Percentiles rank a stretch among this genome's conserved stretches.
phyloP scores from a whole-genome alignment of 768 basidiomycete genomes.

The Gymnopilus junonius region DNA sequence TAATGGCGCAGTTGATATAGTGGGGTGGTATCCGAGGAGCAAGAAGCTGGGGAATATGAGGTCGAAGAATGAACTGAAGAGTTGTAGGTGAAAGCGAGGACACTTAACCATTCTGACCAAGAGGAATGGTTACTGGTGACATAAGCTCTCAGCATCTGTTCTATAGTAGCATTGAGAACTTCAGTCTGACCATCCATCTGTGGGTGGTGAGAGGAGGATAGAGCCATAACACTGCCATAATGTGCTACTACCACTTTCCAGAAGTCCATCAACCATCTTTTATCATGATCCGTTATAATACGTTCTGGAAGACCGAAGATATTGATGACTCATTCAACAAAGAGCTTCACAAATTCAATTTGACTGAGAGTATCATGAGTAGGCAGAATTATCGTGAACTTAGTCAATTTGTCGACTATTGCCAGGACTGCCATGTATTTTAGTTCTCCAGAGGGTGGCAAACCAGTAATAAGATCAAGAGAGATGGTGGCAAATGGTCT shows the following conservation, averaged over 20 bases:
- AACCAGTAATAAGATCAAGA: slow-evolving; percentile 25
- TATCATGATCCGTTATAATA: slow-evolving; percentile 24
- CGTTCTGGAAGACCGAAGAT: slow-evolving; percentile 25
- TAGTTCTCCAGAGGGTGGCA: slow-evolving; percentile 22
- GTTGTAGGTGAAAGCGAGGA: too few species aligned
- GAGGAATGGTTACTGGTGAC: too few species aligned
- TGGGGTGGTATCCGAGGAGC: too few species aligned
- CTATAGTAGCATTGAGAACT: too few species aligned
- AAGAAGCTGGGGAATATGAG: too few species aligned
- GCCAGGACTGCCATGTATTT: slow-evolving; percentile 25
- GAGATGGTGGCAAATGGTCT: slow-evolving; percentile 24
- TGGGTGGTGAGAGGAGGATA: slow-evolving; percentile 40
- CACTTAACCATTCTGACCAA: too few species aligned
- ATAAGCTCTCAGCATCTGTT: too few species aligned
- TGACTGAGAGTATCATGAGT: slow-evolving; percentile 18
- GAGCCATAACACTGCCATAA: slow-evolving; percentile 20
- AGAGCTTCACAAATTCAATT: slow-evolving; percentile 25
- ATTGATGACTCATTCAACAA: slow-evolving; percentile 24
- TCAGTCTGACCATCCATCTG: too few species aligned
- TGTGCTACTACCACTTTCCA: slow-evolving; percentile 26
- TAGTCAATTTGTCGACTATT: slow-evolving; percentile 29
- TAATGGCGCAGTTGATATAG: too few species aligned
- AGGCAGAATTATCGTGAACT: slow-evolving; percentile 22
- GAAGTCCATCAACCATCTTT: slow-evolving; percentile 26
- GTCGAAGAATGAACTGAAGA: too few species aligned